Evolutionary conservation across 2,329 filamentous ascomycete species (phyloP).

Genomic region (Aspergillus candidus): DNA sequence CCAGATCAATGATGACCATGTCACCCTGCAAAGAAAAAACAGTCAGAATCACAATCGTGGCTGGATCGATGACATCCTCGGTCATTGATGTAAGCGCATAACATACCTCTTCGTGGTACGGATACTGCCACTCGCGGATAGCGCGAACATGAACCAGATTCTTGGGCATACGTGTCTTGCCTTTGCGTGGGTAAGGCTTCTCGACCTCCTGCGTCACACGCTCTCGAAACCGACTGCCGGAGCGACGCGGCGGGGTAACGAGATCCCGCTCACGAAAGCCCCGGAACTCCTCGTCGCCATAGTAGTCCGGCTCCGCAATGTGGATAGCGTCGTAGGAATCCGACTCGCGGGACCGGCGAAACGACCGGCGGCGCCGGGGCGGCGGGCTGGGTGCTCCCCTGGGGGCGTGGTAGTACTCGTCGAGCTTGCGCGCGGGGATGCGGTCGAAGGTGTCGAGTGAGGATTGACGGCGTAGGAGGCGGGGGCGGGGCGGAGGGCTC

Average conservation of each 20-base stretch:
- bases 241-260: constrained; percentile 45
- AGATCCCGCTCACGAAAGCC: constrained; percentile 58
- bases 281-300: constrained; percentile 67
- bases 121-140: constrained; percentile 77
- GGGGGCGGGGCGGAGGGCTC: constrained; percentile 54
- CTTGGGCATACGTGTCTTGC: constrained; percentile 82
- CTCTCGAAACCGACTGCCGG: constrained; percentile 33
- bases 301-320: constrained; percentile 61
- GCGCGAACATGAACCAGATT: constrained; percentile 74
- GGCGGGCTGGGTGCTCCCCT: constrained; percentile 58
- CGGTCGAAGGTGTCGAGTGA: constrained; percentile 88
- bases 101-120: constrained; percentile 76
- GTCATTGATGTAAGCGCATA: constrained; percentile 37
- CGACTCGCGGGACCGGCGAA: constrained; percentile 54
- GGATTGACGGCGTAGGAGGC: constrained; percentile 71
- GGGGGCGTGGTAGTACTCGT: constrained; percentile 36
- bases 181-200: constrained; percentile 65
- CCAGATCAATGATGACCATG: constrained; percentile 73
- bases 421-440: constrained; percentile 53
- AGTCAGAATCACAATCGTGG: constrained; percentile 8
- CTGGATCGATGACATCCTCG: not conserved
- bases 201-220: constrained; percentile 28
- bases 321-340: constrained; percentile 61
- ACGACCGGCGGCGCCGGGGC: constrained; percentile 38
- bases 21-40: constrained; percentile 56